These are phyloP conservation scores for Breynia disticha DNA, from an alignment of 441 rosid genomes.

Conservation along the genomic window DNA sequence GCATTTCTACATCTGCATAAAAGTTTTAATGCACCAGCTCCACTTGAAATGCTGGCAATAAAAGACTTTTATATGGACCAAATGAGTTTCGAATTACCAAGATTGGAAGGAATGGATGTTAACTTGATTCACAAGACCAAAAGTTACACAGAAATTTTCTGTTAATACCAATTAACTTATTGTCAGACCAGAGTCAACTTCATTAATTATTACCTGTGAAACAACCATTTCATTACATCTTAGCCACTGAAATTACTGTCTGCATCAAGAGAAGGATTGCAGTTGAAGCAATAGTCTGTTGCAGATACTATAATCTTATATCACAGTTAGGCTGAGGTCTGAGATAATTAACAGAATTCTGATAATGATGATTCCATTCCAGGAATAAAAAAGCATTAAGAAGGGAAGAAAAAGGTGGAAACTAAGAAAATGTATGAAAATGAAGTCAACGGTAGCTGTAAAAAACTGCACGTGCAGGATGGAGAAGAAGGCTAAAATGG, in stretches of 20 bases:
- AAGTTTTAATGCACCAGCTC: no score
- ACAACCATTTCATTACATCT: no score
- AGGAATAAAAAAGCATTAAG: neutral
- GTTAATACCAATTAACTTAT: no score
- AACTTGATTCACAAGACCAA: no score
- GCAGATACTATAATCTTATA: slow-evolving; percentile 3
- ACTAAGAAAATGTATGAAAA: neutral
- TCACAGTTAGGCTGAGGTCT: neutral
- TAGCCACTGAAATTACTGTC: neutral
- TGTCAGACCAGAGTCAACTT: no score
- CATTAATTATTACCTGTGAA: no score
- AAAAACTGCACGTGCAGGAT: neutral
- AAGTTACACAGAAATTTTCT: no score
- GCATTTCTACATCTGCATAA: no score
- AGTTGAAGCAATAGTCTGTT: slow-evolving; percentile 11
- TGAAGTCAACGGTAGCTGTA: neutral
- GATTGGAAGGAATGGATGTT: no score
- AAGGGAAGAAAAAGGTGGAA: neutral
- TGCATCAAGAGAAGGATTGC: slow-evolving; percentile 9
- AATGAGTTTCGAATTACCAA: no score
- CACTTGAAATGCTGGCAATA: no score
- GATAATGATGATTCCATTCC: neutral
- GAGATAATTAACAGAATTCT: neutral
- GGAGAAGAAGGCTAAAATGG: neutral
- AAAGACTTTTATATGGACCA: no score